Percentiles rank a stretch among this genome's conserved stretches.
phyloP scores from a whole-genome alignment of 1,139 yeast species.

The Zygosaccharomyces sapae region DNA sequence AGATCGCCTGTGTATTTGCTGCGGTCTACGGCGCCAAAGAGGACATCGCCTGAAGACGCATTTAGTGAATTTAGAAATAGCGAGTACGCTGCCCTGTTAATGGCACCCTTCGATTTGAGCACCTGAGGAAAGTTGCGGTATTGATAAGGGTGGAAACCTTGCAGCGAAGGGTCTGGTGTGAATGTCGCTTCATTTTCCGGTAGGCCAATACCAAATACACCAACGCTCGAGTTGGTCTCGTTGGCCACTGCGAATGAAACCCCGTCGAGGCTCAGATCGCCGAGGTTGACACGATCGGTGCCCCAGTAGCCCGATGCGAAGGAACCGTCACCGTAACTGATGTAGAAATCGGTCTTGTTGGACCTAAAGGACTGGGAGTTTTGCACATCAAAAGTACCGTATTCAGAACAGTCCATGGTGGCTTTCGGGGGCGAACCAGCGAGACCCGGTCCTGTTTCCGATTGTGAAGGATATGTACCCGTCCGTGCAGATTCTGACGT shows the following conservation, averaged over 20 bases:
- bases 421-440: slow-evolving; percentile 6
- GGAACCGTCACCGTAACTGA: slow-evolving; percentile 56
- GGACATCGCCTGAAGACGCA: slow-evolving; percentile 41
- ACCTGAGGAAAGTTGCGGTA: slow-evolving; percentile 50
- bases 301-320: slow-evolving; percentile 60
- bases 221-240: slow-evolving; percentile 48
- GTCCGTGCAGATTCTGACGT: neutral
- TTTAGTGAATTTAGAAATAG: slow-evolving; percentile 43
- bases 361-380: slow-evolving; percentile 44
- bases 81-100: slow-evolving; percentile 50
- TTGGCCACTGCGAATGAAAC: slow-evolving; percentile 57
- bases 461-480: neutral
- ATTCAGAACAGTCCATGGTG: slow-evolving; percentile 34
- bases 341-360: slow-evolving; percentile 45
- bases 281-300: slow-evolving; percentile 43
- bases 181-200: slow-evolving; percentile 47
- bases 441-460: slow-evolving; percentile 7
- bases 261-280: slow-evolving; percentile 40
- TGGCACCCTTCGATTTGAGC: slow-evolving; percentile 49
- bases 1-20: slow-evolving; percentile 47
- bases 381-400: slow-evolving; percentile 44
- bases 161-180: slow-evolving; percentile 23
- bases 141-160: slow-evolving; percentile 22
- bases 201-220: slow-evolving; percentile 61
- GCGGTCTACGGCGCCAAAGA: slow-evolving; percentile 58